A percentile compares a stretch with the other conserved stretches of the same genome.
Conservation (phyloP, 2,329 filamentous ascomycete genomes). For the Trichophyton schoenleinii region DNA sequence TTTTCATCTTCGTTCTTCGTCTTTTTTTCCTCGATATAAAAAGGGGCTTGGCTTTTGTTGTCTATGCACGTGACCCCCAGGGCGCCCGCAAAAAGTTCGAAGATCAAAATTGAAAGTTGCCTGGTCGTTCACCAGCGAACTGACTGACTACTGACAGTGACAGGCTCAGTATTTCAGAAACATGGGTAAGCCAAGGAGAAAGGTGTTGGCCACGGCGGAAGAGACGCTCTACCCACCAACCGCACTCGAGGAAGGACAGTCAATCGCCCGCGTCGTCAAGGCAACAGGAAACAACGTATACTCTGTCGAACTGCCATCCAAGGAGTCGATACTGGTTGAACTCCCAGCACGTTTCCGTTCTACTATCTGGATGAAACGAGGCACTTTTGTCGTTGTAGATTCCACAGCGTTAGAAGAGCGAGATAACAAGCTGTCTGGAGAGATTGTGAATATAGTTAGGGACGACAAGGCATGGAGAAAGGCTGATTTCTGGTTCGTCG, state of each 20-base stretch:
- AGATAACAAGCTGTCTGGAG: conserved; percentile 68
- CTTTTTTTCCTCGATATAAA: not conserved
- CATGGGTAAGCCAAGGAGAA: conserved; percentile 67
- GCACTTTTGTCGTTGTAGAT: conserved; percentile 77
- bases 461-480: conserved; percentile 91
- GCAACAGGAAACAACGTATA: conserved; percentile 85
- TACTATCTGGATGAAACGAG: conserved; percentile 84
- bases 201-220: conserved; percentile 63
- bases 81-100: too few species aligned
- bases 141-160: not conserved
- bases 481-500: conserved; percentile 63
- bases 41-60: not conserved
- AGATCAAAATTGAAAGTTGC: too few species aligned
- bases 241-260: conserved; percentile 39
- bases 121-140: too few species aligned
- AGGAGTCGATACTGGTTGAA: conserved; percentile 59
- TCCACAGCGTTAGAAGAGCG: conserved; percentile 50
- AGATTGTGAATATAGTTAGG: conserved; percentile 84
- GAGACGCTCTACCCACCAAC: conserved; percentile 53
- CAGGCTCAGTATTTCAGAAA: not conserved
- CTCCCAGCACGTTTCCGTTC: conserved; percentile 76
- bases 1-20: not conserved
- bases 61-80: not conserved
- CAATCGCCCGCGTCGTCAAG: conserved; percentile 65
- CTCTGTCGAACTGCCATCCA: conserved; percentile 57